Base-by-base conservation (phyloP, 1,139 yeast genomes). In the Taphrina pruni region DNA sequence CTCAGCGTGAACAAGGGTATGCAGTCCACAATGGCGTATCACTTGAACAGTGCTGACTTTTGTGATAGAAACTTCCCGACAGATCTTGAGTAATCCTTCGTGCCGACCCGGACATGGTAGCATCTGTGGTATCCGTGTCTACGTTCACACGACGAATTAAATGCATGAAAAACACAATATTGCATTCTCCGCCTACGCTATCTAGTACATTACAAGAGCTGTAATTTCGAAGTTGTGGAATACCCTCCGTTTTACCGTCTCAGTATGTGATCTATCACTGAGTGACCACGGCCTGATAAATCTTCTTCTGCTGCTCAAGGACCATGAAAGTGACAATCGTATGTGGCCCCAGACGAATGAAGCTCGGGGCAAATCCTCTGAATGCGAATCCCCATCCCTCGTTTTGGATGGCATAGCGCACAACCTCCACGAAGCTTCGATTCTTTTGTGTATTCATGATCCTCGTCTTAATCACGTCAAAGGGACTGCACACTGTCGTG, bases 341-440 rank as follows among this genome's bases (percentile, higher is more conserved):
- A 75, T 90, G 96, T 41, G 97, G 97, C 0, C 96, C 97, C 72
- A 91, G 82, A 76, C 97, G 86, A 9, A 90, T 85, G 77, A 91
- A 91, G 39, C 95, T 87, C 43, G 97, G 97, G 56, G 89, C 80
- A 97, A 97, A 91, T 35, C 97, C 97, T 78, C 96, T 83, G 36
- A 66, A 55, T 51, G 70, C 39, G 46, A 60, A 56, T 14, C 48
- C 55, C 17, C 71, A 64, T 6, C 75, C 75, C 51, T 90, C 97
- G 32, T 77, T 80, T 73, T 83, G 84, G 48, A 90, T 83, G 0
- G 95, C 91, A 12, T 79, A 77, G 0, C 75, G 75, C 72, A 90
- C 79, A 45, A 88, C 86, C 2, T 79, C 73, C 1, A 85, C 69
- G 0, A 91, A 88, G 57, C 69, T 39, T 38, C 68, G 61, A 45